Percentiles rank a stretch among this genome's conserved stretches.
phyloP scores from a whole-genome alignment of 495 filamentous ascomycete genomes.

The Daldinia bambusicola region DNA sequence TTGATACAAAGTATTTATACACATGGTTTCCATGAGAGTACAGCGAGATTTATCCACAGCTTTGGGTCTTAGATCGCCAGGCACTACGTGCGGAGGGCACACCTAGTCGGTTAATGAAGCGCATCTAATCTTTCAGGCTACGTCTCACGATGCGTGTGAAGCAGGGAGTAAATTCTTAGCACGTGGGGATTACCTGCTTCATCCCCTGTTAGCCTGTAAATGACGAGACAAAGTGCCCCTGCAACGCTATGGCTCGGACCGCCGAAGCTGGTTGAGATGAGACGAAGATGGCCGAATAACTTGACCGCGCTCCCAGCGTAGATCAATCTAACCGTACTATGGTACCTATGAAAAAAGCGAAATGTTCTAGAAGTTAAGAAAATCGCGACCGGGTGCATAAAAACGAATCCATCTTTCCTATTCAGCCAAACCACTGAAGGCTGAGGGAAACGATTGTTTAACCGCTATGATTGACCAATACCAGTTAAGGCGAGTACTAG shows the following conservation, averaged over 20 bases:
- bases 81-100: neutral
- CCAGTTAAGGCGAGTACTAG: too few relatives aligned
- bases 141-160: slow-evolving; percentile 6
- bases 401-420: neutral
- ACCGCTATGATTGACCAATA: neutral
- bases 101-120: neutral
- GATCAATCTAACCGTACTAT: neutral
- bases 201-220: neutral
- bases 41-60: neutral
- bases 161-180: neutral
- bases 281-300: neutral
- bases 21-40: neutral
- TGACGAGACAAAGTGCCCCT: neutral
- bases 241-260: neutral
- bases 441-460: neutral
- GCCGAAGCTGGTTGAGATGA: neutral
- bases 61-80: slow-evolving; percentile 1
- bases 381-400: neutral
- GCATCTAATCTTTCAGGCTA: neutral
- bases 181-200: neutral
- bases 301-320: neutral
- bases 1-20: neutral
- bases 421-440: neutral
- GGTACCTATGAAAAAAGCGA: neutral
- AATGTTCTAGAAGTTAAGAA: neutral